Conservation (phyloP, 371 early-diverging fungal genomes). For the Apophysomyces ossiformis region DNA sequence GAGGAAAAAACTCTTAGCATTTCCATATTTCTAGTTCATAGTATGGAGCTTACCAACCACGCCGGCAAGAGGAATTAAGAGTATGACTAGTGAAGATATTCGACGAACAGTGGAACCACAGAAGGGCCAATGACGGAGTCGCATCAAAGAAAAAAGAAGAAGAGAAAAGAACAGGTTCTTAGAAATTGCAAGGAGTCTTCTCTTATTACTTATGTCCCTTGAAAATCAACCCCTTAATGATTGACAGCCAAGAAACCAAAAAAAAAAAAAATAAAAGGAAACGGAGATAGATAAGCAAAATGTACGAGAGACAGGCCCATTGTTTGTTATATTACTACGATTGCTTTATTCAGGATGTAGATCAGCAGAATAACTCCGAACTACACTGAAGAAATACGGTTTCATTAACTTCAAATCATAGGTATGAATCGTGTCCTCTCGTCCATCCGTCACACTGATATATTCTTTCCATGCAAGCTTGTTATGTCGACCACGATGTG, state of each 20-base stretch:
- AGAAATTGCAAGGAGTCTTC: constrained; percentile 3
- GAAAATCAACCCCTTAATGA: constrained; percentile 1
- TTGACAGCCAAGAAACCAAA: not conserved
- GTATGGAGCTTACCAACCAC: constrained; percentile 13
- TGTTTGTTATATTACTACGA: too few species aligned
- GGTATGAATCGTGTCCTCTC: constrained; percentile 24
- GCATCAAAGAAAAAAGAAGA: not conserved
- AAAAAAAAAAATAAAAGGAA: not conserved
- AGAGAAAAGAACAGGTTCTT: not conserved
- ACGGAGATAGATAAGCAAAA: not conserved
- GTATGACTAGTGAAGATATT: not conserved
- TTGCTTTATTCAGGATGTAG: too few species aligned
- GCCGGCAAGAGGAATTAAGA: constrained; percentile 3
- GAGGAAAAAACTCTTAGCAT: not conserved
- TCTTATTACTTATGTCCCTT: not conserved
- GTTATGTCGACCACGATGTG: constrained; percentile 67
- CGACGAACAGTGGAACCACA: not conserved
- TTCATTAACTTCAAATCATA: constrained; percentile 51
- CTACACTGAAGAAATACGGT: constrained; percentile 49
- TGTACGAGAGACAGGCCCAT: too few species aligned
- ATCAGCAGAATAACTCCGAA: constrained; percentile 33
- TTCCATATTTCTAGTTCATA: not conserved
- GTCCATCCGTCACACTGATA: constrained; percentile 27
- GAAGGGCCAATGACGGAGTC: constrained; percentile 3
- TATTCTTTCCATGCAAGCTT: constrained; percentile 68